Evolutionary conservation across 768 basidiomycete genomes (phyloP), one percentile per base, ranked within the genome.

Genomic region (Ephemerocybe angulata): DNA sequence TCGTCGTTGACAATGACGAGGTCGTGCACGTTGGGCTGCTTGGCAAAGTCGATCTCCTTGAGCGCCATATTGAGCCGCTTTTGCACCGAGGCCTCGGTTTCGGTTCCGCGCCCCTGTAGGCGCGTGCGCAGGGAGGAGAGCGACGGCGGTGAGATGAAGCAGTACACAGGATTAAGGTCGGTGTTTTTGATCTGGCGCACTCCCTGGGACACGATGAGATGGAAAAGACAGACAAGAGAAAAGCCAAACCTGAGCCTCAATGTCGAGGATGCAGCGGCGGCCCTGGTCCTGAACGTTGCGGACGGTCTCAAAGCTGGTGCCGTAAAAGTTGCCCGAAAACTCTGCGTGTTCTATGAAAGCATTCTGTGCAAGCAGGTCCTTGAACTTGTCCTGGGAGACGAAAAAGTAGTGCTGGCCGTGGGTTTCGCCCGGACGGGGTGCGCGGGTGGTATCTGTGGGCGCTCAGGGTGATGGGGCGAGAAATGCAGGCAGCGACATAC

Each of bases 271-370:
- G 67, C 96, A 98, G 12, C 92, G 84, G 58, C 80, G 82, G 15
- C 90, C 92, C 3, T 80, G 75, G 17, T 78, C 70, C 31, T 83
- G 77, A 25, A 97, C 86, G 28, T 79, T 76, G 30, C 78, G 73
- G 28, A 98, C 84, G 21, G 93, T 85, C 58, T 83, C 77, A 58
- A 86, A 85, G 60, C 87, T 92, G 4, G 94, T 96, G n/a, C 95
- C 95, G 65, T 98, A 98, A 62, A 82, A 81, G 66, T 98, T 97
- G 22, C 87, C 84, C 1, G 90, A 92, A 72, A 96, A 98, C 69
- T 96, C 86, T 15, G 96, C 93, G 62, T 93, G 83, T 72, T 98
- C 96, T 60, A 98, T 88, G 71, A 98, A 98, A 19, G 88, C 93
- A 52, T 81, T 77, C 24, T 85, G 72, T 17, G 69, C 67, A 43